Evolutionary conservation across 768 basidiomycete species (phyloP), one percentile per base, ranked within the genome.

Genomic region (Leccinum subgranulosum): DNA sequence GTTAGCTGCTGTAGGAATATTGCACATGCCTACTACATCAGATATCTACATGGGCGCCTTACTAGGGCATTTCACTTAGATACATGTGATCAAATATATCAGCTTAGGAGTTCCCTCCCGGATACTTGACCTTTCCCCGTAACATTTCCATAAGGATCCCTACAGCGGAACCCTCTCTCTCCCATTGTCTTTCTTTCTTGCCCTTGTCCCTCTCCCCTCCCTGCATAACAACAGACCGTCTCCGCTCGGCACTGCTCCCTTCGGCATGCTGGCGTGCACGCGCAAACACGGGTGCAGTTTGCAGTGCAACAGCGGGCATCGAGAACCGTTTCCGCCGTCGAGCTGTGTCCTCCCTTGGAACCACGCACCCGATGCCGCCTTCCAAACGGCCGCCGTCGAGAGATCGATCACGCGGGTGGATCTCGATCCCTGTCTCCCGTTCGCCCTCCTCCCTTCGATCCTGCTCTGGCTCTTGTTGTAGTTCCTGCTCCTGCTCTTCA

Each of bases 291-390:
- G 81, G 83, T 29, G 84, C 84, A 29, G 84, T 84, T 61, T 91
- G 88, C 69, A 92, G 61, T 36, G 86, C 88, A 36, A 92, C 77
- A n/a, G 87, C 87, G 48, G 90, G 88, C 51, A 88, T 59, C 50
- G 90, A 91, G 64, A 90, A 90, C 39, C 88, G 81, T 66, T 89
- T 88, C 64, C 76, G 77, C 64, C 83, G 70, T 62, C 86, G 74
- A 46, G 79, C 80, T 0, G 87, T 88, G 59, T 88, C 81, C 66
- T 88, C 88, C 63, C 68, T 77, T 57, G 77, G 64, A 50, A 71
- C 28, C 36, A 59, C 50, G 8, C 17, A 27, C 23, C 36, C 53
- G 8, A 49, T 33, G 17, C 41, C 36, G 25, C 61, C 68, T 23
- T 57, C 53, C 23, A 51, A 60, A 29, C 9, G 50, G 19, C 19